Evolutionary conservation across 805 yeast genomes (phyloP).

Genomic region (Teunomyces aglyptinius): DNA sequence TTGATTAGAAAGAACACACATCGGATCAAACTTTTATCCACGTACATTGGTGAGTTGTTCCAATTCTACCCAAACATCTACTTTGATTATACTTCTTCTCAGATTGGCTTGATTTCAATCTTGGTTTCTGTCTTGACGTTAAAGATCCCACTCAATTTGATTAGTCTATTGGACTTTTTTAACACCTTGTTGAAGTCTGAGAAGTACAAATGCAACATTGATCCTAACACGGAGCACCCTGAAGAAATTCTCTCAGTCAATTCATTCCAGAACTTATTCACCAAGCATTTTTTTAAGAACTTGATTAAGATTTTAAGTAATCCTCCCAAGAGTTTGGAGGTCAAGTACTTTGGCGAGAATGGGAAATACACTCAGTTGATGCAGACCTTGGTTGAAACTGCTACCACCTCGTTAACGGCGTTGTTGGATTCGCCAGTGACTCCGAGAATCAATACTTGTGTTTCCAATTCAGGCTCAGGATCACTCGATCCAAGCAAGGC

Average conservation of each 20-base stretch:
- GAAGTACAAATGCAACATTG: slow-evolving; percentile 22
- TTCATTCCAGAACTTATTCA: slow-evolving; percentile 15
- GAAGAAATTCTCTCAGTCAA: slow-evolving; percentile 18
- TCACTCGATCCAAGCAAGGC: not conserved
- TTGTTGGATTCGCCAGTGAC: slow-evolving; percentile 28
- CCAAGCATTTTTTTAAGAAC: slow-evolving; percentile 20
- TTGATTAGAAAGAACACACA: slow-evolving; percentile 11
- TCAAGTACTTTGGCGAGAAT: slow-evolving; percentile 42
- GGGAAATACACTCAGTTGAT: slow-evolving; percentile 35
- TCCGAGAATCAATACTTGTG: slow-evolving; percentile 20
- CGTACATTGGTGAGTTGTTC: slow-evolving; percentile 64
- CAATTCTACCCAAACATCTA: slow-evolving; percentile 61
- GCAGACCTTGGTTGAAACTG: slow-evolving; percentile 33
- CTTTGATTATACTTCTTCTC: slow-evolving; percentile 54
- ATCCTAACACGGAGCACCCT: slow-evolving; percentile 15
- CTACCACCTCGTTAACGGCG: slow-evolving; percentile 24
- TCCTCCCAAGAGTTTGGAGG: slow-evolving; percentile 47
- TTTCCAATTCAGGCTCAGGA: slow-evolving; percentile 3
- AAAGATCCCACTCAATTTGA: slow-evolving; percentile 29
- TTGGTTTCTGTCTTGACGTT: slow-evolving; percentile 36
- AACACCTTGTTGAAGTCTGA: slow-evolving; percentile 15
- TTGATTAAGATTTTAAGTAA: slow-evolving; percentile 39
- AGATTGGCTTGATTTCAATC: slow-evolving; percentile 46
- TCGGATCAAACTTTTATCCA: slow-evolving; percentile 50
- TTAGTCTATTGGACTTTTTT: slow-evolving; percentile 18